Percentiles rank a stretch among this genome's conserved stretches.
These are phyloP conservation scores for Thelonectria blattea DNA, from an alignment of 2,329 filamentous ascomycete genomes.

Conservation along the genomic window DNA sequence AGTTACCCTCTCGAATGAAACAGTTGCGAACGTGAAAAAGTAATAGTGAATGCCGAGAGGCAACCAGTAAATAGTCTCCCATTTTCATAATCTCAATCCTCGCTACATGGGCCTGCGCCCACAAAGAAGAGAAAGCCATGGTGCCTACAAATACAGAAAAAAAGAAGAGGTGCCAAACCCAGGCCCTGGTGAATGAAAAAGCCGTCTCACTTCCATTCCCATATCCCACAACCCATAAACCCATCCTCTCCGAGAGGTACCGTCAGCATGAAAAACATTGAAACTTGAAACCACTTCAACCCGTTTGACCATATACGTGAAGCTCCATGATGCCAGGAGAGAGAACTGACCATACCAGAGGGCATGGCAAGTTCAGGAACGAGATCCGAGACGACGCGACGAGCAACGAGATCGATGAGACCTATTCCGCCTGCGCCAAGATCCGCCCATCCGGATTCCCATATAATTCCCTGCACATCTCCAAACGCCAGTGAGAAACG, in stretches of 20 bases:
- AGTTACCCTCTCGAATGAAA: neutral
- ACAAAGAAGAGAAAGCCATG: constrained; percentile 9
- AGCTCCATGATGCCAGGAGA: constrained; percentile 1
- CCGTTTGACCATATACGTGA: constrained; percentile 11
- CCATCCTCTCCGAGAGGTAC: constrained; percentile 4
- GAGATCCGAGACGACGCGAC: neutral
- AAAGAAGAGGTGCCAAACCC: constrained; percentile 11
- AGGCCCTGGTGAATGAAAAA: neutral
- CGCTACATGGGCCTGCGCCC: constrained; percentile 25
- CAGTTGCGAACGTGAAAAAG: neutral
- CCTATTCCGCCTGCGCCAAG: constrained; percentile 5
- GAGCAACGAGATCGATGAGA: constrained; percentile 13
- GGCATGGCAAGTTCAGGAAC: constrained; percentile 6
- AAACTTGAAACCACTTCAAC: constrained; percentile 4
- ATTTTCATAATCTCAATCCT: constrained; percentile 27
- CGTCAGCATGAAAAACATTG: constrained; percentile 14
- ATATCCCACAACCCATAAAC: constrained; percentile 13
- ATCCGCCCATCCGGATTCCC: constrained; percentile 21
- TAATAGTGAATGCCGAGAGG: constrained; percentile 9
- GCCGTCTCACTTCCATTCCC: constrained; percentile 14
- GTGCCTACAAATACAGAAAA: constrained; percentile 37
- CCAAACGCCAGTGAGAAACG: constrained; percentile 36
- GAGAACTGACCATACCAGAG: neutral
- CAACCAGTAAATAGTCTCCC: constrained; percentile 26
- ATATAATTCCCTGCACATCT: constrained; percentile 25